These are phyloP conservation scores for Drechslerella stenobrocha DNA, from an alignment of 2,329 filamentous ascomycete genomes.

Conservation along the genomic window DNA sequence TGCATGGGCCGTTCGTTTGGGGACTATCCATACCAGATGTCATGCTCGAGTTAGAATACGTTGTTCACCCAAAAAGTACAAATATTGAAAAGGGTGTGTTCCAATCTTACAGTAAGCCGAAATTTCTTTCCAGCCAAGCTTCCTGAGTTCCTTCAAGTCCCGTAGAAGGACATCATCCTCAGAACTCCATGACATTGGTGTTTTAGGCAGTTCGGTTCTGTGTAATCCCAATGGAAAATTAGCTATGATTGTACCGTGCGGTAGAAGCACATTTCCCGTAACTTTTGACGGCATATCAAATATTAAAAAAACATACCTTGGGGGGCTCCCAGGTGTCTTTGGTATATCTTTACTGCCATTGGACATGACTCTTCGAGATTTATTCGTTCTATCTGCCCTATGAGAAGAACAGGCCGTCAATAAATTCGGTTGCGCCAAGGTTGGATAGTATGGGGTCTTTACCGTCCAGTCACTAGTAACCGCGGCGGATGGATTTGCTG, in stretches of 20 bases:
- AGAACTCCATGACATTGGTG: constrained; percentile 54
- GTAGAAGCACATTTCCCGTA: neutral
- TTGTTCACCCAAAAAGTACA: neutral
- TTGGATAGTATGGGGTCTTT: neutral
- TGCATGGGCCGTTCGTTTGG: constrained; percentile 53
- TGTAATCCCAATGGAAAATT: constrained; percentile 21
- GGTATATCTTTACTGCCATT: constrained; percentile 16
- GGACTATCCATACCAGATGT: constrained; percentile 45
- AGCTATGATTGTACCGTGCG: constrained; percentile 7
- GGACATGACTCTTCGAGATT: constrained; percentile 33
- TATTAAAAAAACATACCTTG: constrained; percentile 29
- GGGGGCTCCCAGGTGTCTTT: constrained; percentile 29
- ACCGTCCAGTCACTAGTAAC: constrained; percentile 31
- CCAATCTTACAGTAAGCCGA: constrained; percentile 53
- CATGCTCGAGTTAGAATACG: constrained; percentile 20
- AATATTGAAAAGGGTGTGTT: constrained; percentile 8
- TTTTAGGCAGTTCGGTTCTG: constrained; percentile 53
- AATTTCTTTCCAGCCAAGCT: constrained; percentile 54
- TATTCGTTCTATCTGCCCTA: constrained; percentile 30
- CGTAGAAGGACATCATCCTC: constrained; percentile 53
- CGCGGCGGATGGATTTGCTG: constrained; percentile 20
- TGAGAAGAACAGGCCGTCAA: neutral
- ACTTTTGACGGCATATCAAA: neutral
- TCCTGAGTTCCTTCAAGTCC: constrained; percentile 53
- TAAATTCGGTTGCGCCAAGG: too few relatives aligned